phyloP scores from a whole-genome alignment of 768 basidiomycete species.

The Cytidiella melzeri region DNA sequence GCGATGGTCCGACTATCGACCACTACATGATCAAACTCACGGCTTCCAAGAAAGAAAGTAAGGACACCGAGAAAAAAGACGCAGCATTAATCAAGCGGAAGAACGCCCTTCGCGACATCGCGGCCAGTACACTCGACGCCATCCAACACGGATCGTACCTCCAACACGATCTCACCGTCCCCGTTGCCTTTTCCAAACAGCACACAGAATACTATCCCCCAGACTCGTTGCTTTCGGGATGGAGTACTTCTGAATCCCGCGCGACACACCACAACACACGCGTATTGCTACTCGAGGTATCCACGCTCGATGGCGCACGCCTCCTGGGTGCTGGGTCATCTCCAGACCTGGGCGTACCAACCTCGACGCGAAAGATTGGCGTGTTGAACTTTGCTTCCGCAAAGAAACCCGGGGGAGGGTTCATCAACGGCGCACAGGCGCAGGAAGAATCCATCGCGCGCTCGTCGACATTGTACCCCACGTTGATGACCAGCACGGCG shows the following conservation, averaged over 20 bases:
- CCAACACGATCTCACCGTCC: slow-evolving; percentile 30
- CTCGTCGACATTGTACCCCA: slow-evolving; percentile 62
- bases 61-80: slow-evolving; percentile 28
- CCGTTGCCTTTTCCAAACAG: slow-evolving; percentile 29
- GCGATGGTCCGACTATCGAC: background rate
- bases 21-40: background rate
- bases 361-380: slow-evolving; percentile 37
- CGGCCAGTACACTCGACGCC: slow-evolving; percentile 42
- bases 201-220: slow-evolving; percentile 50
- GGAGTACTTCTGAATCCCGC: slow-evolving; percentile 27
- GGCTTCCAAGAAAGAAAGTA: background rate
- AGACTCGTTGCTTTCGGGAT: slow-evolving; percentile 40
- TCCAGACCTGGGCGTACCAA: background rate
- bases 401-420: slow-evolving; percentile 71
- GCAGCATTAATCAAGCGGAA: slow-evolving; percentile 28
- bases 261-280: slow-evolving; percentile 19
- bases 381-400: slow-evolving; percentile 77
- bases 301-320: slow-evolving; percentile 59
- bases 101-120: slow-evolving; percentile 30
- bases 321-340: slow-evolving; percentile 20
- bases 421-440: slow-evolving; percentile 64
- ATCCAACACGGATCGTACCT: slow-evolving; percentile 41
- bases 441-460: slow-evolving; percentile 81
- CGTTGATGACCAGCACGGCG: slow-evolving; percentile 49
- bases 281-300: slow-evolving; percentile 51